Evolutionary conservation across 106 monocot genomes (phyloP).

Genomic region (Dactylorhiza incarnata): DNA sequence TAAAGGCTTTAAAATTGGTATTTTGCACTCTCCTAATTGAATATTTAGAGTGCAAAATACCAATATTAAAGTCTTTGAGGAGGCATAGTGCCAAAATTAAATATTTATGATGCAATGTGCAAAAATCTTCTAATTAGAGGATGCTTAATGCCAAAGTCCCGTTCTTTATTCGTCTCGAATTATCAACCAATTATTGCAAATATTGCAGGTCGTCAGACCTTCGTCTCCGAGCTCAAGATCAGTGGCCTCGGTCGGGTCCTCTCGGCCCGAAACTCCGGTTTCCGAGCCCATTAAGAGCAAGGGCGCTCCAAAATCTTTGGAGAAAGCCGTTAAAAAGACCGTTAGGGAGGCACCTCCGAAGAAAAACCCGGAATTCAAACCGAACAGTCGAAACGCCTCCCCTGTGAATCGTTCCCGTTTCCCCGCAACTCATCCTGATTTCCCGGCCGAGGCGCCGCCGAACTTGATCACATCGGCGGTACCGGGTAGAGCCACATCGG

Average conservation of each 20-base stretch:
- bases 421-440: neutral
- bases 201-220: neutral
- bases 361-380: constrained; percentile 2
- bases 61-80: too few relatives aligned
- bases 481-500: neutral
- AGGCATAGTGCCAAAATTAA: too few relatives aligned
- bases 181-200: neutral
- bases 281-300: constrained; percentile 2
- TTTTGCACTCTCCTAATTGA: too few relatives aligned
- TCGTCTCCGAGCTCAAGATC: constrained; percentile 23
- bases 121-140: too few relatives aligned
- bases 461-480: constrained; percentile 16
- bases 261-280: constrained; percentile 16
- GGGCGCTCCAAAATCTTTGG: neutral
- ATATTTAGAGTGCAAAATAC: too few relatives aligned
- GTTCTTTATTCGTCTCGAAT: too few relatives aligned
- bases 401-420: neutral
- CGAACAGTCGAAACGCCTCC: constrained; percentile 4
- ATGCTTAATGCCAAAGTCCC: too few relatives aligned
- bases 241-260: constrained; percentile 9
- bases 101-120: too few relatives aligned
- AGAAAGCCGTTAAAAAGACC: neutral
- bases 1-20: too few relatives aligned
- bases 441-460: constrained; percentile 16
- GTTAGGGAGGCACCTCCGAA: neutral